Evolutionary conservation across 1,284 basidiomycete genomes (phyloP).

Genomic region (Prillingera fragicola): DNA sequence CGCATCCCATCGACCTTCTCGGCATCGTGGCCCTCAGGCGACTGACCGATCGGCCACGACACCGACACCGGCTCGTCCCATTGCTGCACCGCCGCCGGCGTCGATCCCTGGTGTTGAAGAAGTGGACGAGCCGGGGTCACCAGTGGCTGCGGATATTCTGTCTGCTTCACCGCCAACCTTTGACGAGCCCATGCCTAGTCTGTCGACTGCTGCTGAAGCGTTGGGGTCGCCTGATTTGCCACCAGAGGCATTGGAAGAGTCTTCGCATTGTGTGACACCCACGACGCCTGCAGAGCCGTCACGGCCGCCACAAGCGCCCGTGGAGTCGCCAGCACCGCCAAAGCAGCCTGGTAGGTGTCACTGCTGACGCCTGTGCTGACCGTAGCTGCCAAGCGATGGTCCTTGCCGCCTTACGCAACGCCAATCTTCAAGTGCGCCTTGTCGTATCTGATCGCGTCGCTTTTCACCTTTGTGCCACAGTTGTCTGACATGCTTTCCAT

Average conservation of each 20-base stretch:
- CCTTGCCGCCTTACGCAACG: constrained; percentile 23
- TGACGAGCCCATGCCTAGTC: constrained; percentile 1
- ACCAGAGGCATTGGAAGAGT: too few species aligned
- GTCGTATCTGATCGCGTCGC: constrained; percentile 80
- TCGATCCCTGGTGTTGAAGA: constrained; percentile 7
- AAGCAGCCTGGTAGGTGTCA: background rate
- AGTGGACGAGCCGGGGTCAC: background rate
- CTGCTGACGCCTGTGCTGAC: background rate
- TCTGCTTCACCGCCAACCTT: constrained; percentile 9
- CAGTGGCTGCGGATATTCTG: constrained; percentile 2
- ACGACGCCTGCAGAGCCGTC: too few species aligned
- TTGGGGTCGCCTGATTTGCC: too few species aligned
- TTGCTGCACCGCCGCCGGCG: too few species aligned
- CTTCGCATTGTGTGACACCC: too few species aligned
- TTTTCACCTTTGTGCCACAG: constrained; percentile 81
- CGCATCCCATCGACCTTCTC: too few species aligned
- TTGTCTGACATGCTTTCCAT: constrained; percentile 44
- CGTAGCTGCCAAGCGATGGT: constrained; percentile 16
- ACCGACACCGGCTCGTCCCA: too few species aligned
- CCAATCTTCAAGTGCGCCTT: constrained; percentile 79
- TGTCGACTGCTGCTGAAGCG: too few species aligned
- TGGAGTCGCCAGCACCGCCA: background rate
- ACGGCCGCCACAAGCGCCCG: too few species aligned
- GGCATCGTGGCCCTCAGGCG: too few species aligned
- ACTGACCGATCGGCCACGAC: too few species aligned